Base-by-base conservation (phyloP, 2,329 filamentous ascomycete species). In the Verticillium nubilum region DNA sequence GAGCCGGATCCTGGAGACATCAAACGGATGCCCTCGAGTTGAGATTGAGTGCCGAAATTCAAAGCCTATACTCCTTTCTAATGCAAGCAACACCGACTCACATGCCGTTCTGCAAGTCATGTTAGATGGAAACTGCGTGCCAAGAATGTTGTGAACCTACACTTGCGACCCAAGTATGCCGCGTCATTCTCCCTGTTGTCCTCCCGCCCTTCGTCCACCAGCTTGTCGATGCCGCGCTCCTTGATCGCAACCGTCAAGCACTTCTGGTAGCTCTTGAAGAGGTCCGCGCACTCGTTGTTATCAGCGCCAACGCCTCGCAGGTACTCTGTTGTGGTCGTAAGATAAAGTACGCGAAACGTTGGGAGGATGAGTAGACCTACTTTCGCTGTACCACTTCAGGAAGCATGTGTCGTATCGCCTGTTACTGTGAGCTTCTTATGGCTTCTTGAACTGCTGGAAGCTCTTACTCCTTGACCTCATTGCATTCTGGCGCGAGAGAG, bases 371-470 rank as follows among this genome's bases (percentile, higher is more conserved):
- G 58, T 27, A 64, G 29, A 74, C 88, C 61, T 81, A 97, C 95
- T 98, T 77, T 99, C 95, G 72, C 93, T 97, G 75, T 99, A 99
- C 95, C 95, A 99, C 77, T 97, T 98, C 64, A 99, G 79, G 73
- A 99, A 99, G 78, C 95, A 99, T 57, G 89, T 93, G 74, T 99
- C 95, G 72, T 99, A 99, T 68, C 88, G 91, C 73, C 93, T 97
- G 62, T 2, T 15, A 50, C 50, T 5, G 47, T 62, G 59, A 67
- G 57, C 35, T 25, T 31, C 52, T 57, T 25, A 57, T 54, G 31
- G 58, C 29, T 3, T 6, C 33, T 56, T n/a, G n/a, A 35, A 23
- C n/a, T 35, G 12, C 6, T 56, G 25, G 23, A 31, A 33, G 54
- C 26, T 28, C 28, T 69, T 77, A 97, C 94, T 97, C 94, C 78